Evolutionary conservation across 2,329 filamentous ascomycete genomes (phyloP), one percentile per base, ranked within the genome.

Genomic region (Pyrenochaeta sp.): DNA sequence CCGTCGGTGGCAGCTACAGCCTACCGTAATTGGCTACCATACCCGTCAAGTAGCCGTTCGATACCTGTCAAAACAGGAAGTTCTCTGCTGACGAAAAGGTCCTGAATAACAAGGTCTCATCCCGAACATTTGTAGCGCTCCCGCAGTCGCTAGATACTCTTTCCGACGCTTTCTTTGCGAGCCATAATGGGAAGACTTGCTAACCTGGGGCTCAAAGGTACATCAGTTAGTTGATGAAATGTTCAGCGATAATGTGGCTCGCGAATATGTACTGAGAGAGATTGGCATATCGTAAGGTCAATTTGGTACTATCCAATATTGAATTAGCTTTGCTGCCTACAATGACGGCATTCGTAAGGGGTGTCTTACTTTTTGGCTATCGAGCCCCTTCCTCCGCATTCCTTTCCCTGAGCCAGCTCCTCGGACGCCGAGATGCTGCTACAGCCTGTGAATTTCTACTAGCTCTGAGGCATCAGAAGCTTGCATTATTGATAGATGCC

Each of bases 341-440:
- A 39, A 27, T 10, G 6, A 24, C 9, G 13, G 10, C 10, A 39
- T 6, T 39, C 4, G 32, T 19, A 39, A 19, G n/a, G 36, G 2
- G 24, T 6, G 24, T 58, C 72, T 67, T 69, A 75, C 72, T 71
- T 37, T 37, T 59, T 69, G 68, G 71, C 71, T 72, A 67, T 44
- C 64, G 48, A 66, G 71, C 70, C 73, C 72, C 68, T 74, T 75
- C 73, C 73, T 75, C 73, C 73, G 67, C 72, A 71, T 59, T 68
- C 63, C 56, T 47, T 55, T 43, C 56, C 58, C 64, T 55, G 62
- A 67, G 71, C 61, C 65, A 56, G 61, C 52, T 58, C 28, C 44
- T 44, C 36, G 42, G 27, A 19, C 27, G 28, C 22, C 13, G 19
- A 27, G 22, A 24, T 27, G 13, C 12, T 44, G 40, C 22, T 15